Conservation (phyloP, 2,329 filamentous ascomycete species). For the Diaporthe citrichinensis region DNA sequence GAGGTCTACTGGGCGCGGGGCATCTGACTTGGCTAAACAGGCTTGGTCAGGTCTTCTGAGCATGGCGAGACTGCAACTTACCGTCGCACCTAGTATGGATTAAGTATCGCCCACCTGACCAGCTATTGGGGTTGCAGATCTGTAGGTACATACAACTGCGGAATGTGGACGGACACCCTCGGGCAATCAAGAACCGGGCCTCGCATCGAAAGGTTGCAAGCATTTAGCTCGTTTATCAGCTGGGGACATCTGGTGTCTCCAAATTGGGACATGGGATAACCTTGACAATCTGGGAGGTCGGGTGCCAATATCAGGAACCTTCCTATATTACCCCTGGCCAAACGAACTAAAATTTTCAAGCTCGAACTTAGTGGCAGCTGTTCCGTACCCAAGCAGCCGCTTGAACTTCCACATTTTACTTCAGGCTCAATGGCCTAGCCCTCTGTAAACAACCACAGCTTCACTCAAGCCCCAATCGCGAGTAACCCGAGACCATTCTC, state of each 20-base stretch:
- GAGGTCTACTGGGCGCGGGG: background rate
- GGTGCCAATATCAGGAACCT: background rate
- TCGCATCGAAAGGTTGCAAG: background rate
- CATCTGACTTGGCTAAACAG: background rate
- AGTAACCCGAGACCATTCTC: conserved; percentile 75
- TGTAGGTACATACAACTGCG: background rate
- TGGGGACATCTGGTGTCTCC: background rate
- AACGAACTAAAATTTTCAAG: background rate
- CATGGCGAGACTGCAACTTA: background rate
- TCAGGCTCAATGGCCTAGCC: background rate
- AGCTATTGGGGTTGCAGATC: background rate
- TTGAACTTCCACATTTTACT: background rate
- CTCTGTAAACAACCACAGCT: background rate
- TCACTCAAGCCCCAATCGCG: conserved; percentile 51
- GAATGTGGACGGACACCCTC: background rate
- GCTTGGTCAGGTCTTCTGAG: background rate
- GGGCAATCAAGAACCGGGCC: background rate
- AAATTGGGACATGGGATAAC: background rate
- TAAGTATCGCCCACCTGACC: background rate
- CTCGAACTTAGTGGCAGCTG: too few relatives aligned
- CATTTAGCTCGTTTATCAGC: background rate
- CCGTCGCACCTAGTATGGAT: background rate
- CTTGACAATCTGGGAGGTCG: background rate
- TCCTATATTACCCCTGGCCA: background rate
- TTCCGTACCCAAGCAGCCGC: background rate